A percentile compares a stretch with the other conserved stretches of the same genome.
phyloP scores from a whole-genome alignment of 2,329 filamentous ascomycete genomes.

The Dactylellina haptotyla region DNA sequence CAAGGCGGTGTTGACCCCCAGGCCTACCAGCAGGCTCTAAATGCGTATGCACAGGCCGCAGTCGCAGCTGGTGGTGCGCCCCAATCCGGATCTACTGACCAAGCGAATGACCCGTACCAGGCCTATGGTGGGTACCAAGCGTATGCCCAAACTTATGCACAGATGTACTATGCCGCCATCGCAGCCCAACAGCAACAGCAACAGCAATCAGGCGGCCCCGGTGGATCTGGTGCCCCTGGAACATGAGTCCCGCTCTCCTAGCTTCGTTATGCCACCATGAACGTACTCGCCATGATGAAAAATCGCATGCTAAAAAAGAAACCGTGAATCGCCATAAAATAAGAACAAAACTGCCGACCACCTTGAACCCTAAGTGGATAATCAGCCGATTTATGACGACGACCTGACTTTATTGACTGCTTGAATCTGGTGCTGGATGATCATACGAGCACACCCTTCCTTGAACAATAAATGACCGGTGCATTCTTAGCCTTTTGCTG shows the following conservation, averaged over 20 bases:
- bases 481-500: constrained; percentile 43
- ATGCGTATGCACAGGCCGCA: constrained; percentile 47
- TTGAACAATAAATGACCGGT: constrained; percentile 48
- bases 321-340: constrained; percentile 49
- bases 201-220: constrained; percentile 45
- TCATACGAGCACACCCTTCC: constrained; percentile 23
- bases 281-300: constrained; percentile 52
- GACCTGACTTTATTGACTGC: constrained; percentile 33
- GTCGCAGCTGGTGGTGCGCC: constrained; percentile 30
- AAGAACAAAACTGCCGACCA: constrained; percentile 17
- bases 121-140: constrained; percentile 58
- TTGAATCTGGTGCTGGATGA: constrained; percentile 50
- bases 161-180: constrained; percentile 58
- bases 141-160: constrained; percentile 58
- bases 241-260: constrained; percentile 41
- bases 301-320: constrained; percentile 51
- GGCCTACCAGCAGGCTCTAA: constrained; percentile 47
- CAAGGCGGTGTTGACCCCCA: constrained; percentile 33
- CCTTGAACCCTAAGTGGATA: constrained; percentile 32
- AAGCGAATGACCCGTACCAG: constrained; percentile 57
- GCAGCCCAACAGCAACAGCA: constrained; percentile 57
- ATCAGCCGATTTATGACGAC: constrained; percentile 38
- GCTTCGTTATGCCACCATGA: constrained; percentile 45
- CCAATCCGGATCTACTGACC: constrained; percentile 44
- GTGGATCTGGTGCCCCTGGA: constrained; percentile 38